Evolutionary conservation across 805 yeast species (phyloP).

Genomic region (Ogataea pini): DNA sequence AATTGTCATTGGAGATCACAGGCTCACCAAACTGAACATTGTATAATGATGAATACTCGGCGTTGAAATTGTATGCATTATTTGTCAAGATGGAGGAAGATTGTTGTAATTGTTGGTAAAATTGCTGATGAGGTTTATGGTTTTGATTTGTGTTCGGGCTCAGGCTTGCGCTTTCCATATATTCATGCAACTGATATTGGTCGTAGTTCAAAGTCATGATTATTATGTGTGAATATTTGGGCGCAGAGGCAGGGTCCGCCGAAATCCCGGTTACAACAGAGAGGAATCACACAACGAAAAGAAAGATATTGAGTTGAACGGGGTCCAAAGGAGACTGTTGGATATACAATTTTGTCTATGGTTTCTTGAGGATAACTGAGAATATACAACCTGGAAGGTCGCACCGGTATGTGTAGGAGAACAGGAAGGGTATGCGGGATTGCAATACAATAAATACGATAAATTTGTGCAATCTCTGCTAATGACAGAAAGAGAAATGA

Average conservation of each 20-base stretch:
- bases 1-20: neutral
- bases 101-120: neutral
- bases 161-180: neutral
- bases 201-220: constrained; percentile 5
- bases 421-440: neutral
- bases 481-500: constrained; percentile 5
- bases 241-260: constrained; percentile 3
- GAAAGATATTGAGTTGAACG: neutral
- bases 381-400: too few relatives aligned
- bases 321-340: neutral
- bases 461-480: constrained; percentile 4
- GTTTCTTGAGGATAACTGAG: too few relatives aligned
- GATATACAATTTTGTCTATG: too few relatives aligned
- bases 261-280: constrained; percentile 3
- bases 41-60: neutral
- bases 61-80: neutral
- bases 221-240: neutral
- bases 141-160: neutral
- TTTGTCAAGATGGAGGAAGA: neutral
- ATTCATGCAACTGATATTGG: neutral
- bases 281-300: neutral
- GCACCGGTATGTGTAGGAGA: too few relatives aligned
- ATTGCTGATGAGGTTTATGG: neutral
- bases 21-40: neutral
- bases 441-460: constrained; percentile 2